A percentile compares a stretch with the other conserved stretches of the same genome.
Evolutionary conservation across 176 grass and related monocot genomes (phyloP).

Genomic region (Oryza glaberrima): DNA sequence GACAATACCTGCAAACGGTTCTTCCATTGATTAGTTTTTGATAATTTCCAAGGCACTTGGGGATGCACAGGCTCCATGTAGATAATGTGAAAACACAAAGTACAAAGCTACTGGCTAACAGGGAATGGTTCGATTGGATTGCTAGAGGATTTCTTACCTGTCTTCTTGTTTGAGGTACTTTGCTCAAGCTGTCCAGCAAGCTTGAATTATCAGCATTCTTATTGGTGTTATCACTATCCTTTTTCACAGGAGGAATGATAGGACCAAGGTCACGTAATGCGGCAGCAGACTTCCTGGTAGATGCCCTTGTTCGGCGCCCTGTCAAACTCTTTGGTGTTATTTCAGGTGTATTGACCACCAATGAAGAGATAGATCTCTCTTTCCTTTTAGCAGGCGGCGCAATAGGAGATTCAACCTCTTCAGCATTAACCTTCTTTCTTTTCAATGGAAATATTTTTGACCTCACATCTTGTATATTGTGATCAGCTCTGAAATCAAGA

Average conservation of each 20-base stretch:
- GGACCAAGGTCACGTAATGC: constrained; percentile 68
- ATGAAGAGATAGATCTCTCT: constrained; percentile 75
- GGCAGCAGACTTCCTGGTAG: constrained; percentile 60
- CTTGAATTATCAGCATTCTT: constrained; percentile 56
- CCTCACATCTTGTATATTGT: constrained; percentile 86
- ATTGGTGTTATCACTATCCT: constrained; percentile 48
- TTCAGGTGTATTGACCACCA: constrained; percentile 74
- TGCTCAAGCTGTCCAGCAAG: constrained; percentile 61
- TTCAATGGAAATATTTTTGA: constrained; percentile 76
- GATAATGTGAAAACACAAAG: constrained; percentile 6
- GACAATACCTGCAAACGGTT: constrained; percentile 61
- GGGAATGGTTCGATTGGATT: constrained; percentile 11
- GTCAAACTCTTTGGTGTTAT: constrained; percentile 56
- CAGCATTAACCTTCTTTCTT: constrained; percentile 67
- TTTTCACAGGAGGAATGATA: constrained; percentile 58
- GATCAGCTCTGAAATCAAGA: constrained; percentile 66
- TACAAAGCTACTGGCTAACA: constrained; percentile 26
- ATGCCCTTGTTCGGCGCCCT: constrained; percentile 68
- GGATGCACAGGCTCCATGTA: constrained; percentile 9
- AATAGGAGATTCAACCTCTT: constrained; percentile 56
- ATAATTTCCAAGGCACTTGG: not conserved
- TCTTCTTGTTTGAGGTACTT: constrained; percentile 69
- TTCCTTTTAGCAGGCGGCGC: constrained; percentile 59
- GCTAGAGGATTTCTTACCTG: constrained; percentile 47
- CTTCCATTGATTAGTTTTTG: constrained; percentile 15